phyloP scores from a whole-genome alignment of 2,329 filamentous ascomycete genomes.

The Fusarium sp. region DNA sequence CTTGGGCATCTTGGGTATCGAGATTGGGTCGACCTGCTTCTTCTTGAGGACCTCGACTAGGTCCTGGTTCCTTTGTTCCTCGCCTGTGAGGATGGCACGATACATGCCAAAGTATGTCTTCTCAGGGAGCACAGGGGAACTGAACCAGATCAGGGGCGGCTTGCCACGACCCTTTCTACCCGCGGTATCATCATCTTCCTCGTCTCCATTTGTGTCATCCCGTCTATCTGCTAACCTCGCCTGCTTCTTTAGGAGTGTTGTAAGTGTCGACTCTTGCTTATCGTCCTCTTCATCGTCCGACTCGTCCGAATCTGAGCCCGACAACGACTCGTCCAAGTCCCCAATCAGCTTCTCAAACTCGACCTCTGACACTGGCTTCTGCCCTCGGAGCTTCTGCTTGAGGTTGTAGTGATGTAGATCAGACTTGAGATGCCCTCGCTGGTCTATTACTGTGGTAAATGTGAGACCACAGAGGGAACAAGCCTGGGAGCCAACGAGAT shows the following conservation, averaged over 20 bases:
- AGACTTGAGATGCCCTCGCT: slow-evolving; percentile 86
- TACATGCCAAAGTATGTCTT: slow-evolving; percentile 90
- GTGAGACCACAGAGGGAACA: slow-evolving; percentile 83
- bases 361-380: slow-evolving; percentile 76
- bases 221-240: slow-evolving; percentile 74
- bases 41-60: slow-evolving; percentile 76
- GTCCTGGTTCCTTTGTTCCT: slow-evolving; percentile 72
- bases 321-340: slow-evolving; percentile 90
- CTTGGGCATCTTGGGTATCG: slow-evolving; percentile 64
- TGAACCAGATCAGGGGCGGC: slow-evolving; percentile 87
- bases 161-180: slow-evolving; percentile 70
- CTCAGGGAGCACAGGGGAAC: slow-evolving; percentile 77
- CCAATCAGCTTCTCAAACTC: slow-evolving; percentile 91
- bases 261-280: slow-evolving; percentile 76
- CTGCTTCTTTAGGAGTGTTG: slow-evolving; percentile 83
- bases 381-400: slow-evolving; percentile 87
- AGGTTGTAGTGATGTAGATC: slow-evolving; percentile 95
- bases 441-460: slow-evolving; percentile 81
- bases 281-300: slow-evolving; percentile 74
- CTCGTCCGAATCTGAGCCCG: slow-evolving; percentile 83
- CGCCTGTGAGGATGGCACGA: slow-evolving; percentile 79
- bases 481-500: slow-evolving; percentile 73
- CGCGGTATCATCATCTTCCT: slow-evolving; percentile 53
- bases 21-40: slow-evolving; percentile 80
- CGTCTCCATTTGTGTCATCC: slow-evolving; percentile 63